A percentile compares a stretch with the other conserved stretches of the same genome.
phyloP scores from a whole-genome alignment of 2,329 filamentous ascomycete genomes.

The Aspergillus alliaceus region DNA sequence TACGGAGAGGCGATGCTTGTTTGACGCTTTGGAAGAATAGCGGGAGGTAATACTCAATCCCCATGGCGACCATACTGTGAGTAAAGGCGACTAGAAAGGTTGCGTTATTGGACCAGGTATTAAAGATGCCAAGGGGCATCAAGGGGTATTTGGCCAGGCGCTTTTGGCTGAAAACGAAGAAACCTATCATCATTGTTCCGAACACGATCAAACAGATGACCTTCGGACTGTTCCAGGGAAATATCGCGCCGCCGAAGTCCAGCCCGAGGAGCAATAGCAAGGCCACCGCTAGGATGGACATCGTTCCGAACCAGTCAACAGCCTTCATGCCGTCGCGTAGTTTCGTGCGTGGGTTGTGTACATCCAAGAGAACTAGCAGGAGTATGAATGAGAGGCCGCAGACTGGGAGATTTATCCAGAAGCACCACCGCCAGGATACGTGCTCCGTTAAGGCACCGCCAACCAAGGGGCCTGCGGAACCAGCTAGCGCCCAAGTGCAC shows the following conservation, averaged over 20 bases:
- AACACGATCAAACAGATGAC: slow-evolving; percentile 57
- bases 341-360: slow-evolving; percentile 55
- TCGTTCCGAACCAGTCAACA: slow-evolving; percentile 57
- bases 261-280: slow-evolving; percentile 56
- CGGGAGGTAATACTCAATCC: slow-evolving; percentile 30
- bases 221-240: slow-evolving; percentile 55
- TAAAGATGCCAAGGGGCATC: slow-evolving; percentile 66
- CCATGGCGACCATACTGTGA: slow-evolving; percentile 43
- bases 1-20: slow-evolving; percentile 25
- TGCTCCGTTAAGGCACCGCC: slow-evolving; percentile 51
- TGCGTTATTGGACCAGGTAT: slow-evolving; percentile 56
- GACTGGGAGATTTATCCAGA: background rate
- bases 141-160: slow-evolving; percentile 64
- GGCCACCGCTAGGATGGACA: slow-evolving; percentile 53
- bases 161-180: slow-evolving; percentile 64
- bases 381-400: slow-evolving; percentile 29
- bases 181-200: slow-evolving; percentile 47
- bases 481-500: slow-evolving; percentile 57
- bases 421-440: slow-evolving; percentile 55
- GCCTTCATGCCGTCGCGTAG: slow-evolving; percentile 51
- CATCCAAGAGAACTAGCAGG: slow-evolving; percentile 54
- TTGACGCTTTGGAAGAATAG: slow-evolving; percentile 43
- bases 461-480: slow-evolving; percentile 53
- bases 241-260: slow-evolving; percentile 54
- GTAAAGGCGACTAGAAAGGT: slow-evolving; percentile 52